A percentile compares a stretch with the other conserved stretches of the same genome.
Evolutionary conservation across 306 rosid genomes (phyloP).

Genomic region (Lupinus albus): DNA sequence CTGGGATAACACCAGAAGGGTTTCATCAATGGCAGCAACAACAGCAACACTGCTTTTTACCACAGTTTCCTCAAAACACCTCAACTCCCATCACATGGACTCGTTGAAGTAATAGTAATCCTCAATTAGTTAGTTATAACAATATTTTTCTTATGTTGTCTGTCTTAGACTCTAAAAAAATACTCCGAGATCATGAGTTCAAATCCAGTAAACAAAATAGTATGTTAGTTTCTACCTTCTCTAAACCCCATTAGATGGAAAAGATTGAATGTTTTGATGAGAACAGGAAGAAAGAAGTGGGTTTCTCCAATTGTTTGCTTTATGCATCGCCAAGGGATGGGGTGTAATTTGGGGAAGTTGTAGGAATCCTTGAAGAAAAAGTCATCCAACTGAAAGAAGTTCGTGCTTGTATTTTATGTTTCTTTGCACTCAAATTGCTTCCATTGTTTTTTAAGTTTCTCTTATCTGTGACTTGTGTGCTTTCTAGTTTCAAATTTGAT

Average conservation of each 20-base stretch:
- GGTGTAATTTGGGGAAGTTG: neutral
- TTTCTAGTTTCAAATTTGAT: neutral
- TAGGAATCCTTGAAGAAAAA: neutral
- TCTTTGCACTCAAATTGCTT: neutral
- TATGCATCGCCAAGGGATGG: neutral
- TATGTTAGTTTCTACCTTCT: too few relatives aligned
- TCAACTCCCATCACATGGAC: conserved; percentile 77
- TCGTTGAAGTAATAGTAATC: conserved; percentile 28
- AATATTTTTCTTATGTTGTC: neutral
- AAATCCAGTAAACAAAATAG: too few relatives aligned
- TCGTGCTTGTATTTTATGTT: neutral
- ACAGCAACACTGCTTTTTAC: conserved; percentile 74
- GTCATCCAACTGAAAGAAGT: neutral
- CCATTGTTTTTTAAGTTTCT: neutral
- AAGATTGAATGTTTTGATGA: conserved; percentile 13
- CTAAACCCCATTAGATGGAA: too few relatives aligned
- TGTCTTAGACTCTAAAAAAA: neutral
- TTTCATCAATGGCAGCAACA: conserved; percentile 68
- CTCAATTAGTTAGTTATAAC: neutral
- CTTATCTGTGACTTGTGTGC: neutral
- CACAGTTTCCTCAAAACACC: conserved; percentile 67
- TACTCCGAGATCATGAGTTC: too few relatives aligned
- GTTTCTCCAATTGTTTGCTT: neutral
- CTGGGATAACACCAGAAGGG: conserved; percentile 43
- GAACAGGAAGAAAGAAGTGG: neutral